A percentile compares a stretch with the other conserved stretches of the same genome.
phyloP scores from a whole-genome alignment of 306 rosid species.

The Castanea crenata region DNA sequence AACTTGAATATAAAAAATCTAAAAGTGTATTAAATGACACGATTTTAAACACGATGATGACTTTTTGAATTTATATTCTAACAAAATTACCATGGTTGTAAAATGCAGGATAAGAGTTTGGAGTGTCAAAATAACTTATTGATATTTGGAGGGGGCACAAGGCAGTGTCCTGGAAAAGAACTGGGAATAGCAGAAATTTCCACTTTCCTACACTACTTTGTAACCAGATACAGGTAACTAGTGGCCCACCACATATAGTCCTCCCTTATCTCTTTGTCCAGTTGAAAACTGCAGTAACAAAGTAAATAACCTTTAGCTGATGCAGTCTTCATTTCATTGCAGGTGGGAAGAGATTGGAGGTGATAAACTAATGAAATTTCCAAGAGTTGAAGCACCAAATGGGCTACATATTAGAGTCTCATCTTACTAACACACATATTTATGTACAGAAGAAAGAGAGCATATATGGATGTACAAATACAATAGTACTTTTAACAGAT shows the following conservation, averaged over 20 bases:
- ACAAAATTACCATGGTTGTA: constrained; percentile 9
- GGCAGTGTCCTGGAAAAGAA: constrained; percentile 95
- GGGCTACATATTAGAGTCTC: constrained; percentile 85
- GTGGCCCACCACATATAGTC: neutral
- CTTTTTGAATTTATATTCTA: neutral
- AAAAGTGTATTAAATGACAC: no score
- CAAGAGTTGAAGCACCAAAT: constrained; percentile 94
- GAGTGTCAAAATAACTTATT: constrained; percentile 62
- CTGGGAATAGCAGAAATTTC: constrained; percentile 87
- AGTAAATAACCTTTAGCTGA: neutral
- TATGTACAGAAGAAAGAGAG: constrained; percentile 51
- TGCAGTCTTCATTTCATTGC: constrained; percentile 14
- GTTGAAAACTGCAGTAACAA: neutral
- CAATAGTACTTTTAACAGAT: constrained; percentile 44
- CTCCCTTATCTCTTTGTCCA: neutral
- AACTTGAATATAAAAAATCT: no score
- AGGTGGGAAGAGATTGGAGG: constrained; percentile 99
- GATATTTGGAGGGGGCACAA: constrained; percentile 90
- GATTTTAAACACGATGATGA: no score
- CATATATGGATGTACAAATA: constrained; percentile 39
- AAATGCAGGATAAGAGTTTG: constrained; percentile 59
- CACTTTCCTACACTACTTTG: constrained; percentile 83
- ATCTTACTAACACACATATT: constrained; percentile 47
- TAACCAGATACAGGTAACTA: constrained; percentile 87
- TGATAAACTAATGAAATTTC: constrained; percentile 84